Evolutionary conservation across 768 basidiomycete species (phyloP), one percentile per base, ranked within the genome.

Genomic region (Xanthoconium stramineum): DNA sequence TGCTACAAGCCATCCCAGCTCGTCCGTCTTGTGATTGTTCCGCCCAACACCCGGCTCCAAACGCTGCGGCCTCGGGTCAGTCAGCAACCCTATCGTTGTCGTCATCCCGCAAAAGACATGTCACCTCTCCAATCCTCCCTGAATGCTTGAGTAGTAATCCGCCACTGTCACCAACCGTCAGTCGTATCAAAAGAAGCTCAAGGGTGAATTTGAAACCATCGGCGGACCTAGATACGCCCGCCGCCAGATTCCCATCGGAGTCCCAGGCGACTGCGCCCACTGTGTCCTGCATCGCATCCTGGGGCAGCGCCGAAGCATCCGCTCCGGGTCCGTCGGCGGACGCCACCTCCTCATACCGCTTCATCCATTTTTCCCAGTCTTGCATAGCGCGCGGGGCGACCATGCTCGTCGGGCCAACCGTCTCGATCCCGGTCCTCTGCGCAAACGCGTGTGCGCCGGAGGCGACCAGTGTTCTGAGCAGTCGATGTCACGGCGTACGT

Each of bases 21-120:
- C 36, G 46, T 45, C 63, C 56, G 47, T 65, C 55, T 5, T 20
- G 50, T 14, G 61, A 63, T 32, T 69, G 69, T 53, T 80, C 74
- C 1, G 86, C 86, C 88, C 88, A 91, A 56, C 89, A 91, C 37
- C 89, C 89, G 12, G 89, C 83, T 17, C 89, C 89, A 59, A 79
- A 89, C 6, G 82, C 62, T 2, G 86, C 85, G 4, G 89, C 89
- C 88, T 88, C 56, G 32, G 47, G 14, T 24, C 53, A 14, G 33
- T 49, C 46, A 56, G 58, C 28, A 46, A 35, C 12, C n/a, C 35
- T 28, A 19, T 24, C 13, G 20, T 14, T 12, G 6, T 11, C n/a
- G 17, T 24, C 43, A 20, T 9, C 12, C 12, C 19, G 6, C 14
- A 1, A 3, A 47, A 54, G 13, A 42, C 11, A 14, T 49, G 63